Base-by-base conservation (phyloP, 768 basidiomycete genomes). In the Boletus rex-veris region DNA sequence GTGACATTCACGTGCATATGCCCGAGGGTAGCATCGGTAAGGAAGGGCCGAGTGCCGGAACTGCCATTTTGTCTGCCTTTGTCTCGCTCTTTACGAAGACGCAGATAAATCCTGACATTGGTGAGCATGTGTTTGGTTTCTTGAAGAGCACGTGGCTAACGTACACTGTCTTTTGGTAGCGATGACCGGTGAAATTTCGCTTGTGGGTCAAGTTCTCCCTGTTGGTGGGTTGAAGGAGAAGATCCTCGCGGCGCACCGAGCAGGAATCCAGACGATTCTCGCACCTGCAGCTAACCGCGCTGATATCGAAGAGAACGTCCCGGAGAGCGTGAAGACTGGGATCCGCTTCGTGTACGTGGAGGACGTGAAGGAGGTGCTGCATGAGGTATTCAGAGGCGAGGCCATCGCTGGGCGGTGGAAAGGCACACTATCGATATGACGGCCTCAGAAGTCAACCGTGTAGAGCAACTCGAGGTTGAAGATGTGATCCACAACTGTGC, bases 181-280 rank as follows among this genome's bases (percentile, higher is more conserved):
- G 7, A 95, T 98, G 93, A 98, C 97, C 0, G 97, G 97, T 15
- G 97, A 99, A 71, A 93, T 99, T 52, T 93, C 95, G 2, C 84
- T 99, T 15, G 88, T 94, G 0, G 97, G 97, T 0, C 93, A 97
- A 71, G 96, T 99, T 9, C 79, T 97, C 1, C 92, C 96, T 3
- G 96, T 99, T 10, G 96, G 96, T 8, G 96, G 96, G 0, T 73
- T 98, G 58, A 98, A 97, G 75, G 91, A 92, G 75, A 95, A 97
- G 78, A 93, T 96, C 57, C 81, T 98, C 2, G 96, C 96, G 1
- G 96, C 97, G 0, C 97, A 99, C 67, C 85, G 97, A 16, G 93
- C 97, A 1, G 94, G 93, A 4, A 97, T 98, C 77, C 94, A 88
- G 74, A 95, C 88, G 0, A 89, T 93, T 61, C 70, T 95, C 7